Percentiles rank a stretch among this genome's conserved stretches.
phyloP scores from a whole-genome alignment of 2,329 filamentous ascomycete species.

The Pezicula carpinea region DNA sequence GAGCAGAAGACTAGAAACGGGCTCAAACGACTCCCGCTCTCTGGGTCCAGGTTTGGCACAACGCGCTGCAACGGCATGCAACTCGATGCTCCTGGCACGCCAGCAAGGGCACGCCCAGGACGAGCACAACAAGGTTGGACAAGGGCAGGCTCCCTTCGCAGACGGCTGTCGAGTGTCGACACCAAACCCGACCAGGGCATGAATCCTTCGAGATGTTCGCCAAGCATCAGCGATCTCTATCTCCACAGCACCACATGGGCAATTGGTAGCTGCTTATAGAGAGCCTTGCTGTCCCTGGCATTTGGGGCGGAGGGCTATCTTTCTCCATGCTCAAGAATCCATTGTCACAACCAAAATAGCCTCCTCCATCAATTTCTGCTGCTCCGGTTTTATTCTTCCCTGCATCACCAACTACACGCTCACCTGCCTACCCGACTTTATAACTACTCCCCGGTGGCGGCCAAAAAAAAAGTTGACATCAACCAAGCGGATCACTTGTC shows the following conservation, averaged over 20 bases:
- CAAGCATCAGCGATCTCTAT: conserved; percentile 6
- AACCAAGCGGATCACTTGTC: background rate
- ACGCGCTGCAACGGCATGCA: too few relatives aligned
- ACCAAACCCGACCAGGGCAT: conserved; percentile 1
- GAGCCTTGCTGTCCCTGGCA: conserved; percentile 20
- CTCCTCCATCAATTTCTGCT: conserved; percentile 19
- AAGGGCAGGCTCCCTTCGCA: too few relatives aligned
- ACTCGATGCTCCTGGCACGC: too few relatives aligned
- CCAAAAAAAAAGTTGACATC: background rate
- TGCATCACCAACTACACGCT: conserved; percentile 14
- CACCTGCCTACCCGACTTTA: conserved; percentile 17
- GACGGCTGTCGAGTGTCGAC: too few relatives aligned
- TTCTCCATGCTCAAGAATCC: conserved; percentile 24
- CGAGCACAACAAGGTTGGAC: too few relatives aligned
- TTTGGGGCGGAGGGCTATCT: conserved; percentile 24
- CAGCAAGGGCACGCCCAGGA: too few relatives aligned
- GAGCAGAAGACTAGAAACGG: too few relatives aligned
- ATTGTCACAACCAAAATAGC: conserved; percentile 24
- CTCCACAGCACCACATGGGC: conserved; percentile 1
- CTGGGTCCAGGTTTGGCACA: too few relatives aligned
- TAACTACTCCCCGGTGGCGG: conserved; percentile 22
- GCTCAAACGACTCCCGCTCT: too few relatives aligned
- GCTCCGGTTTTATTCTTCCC: conserved; percentile 14
- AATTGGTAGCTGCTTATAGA: conserved; percentile 5
- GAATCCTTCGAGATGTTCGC: conserved; percentile 9